A percentile compares a stretch with the other conserved stretches of the same genome.
Evolutionary conservation across 768 basidiomycete genomes (phyloP).

Genomic region (button mushroom (Agaricus bisporus)): DNA sequence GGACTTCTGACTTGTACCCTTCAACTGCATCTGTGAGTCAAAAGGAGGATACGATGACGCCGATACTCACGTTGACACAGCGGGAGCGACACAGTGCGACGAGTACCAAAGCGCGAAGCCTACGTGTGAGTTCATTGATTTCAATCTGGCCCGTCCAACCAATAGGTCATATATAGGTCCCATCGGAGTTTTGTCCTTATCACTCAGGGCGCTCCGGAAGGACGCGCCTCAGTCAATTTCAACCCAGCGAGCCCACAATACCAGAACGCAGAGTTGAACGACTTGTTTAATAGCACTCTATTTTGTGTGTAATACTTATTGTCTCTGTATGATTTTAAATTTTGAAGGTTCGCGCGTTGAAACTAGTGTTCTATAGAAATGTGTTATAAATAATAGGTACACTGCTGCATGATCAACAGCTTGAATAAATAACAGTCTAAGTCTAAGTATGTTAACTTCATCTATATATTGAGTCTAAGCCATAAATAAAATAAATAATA

Average conservation of each 20-base stretch:
- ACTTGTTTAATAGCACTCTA: not conserved
- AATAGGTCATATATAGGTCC: too few relatives aligned
- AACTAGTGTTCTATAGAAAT: not conserved
- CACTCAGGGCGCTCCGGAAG: not conserved
- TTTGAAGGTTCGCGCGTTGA: too few relatives aligned
- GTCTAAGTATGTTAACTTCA: not conserved
- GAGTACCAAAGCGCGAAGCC: not conserved
- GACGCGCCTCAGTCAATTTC: not conserved
- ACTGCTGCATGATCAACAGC: not conserved
- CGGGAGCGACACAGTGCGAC: not conserved
- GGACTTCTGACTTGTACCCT: not conserved
- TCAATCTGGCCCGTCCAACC: too few relatives aligned
- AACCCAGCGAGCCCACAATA: slow-evolving; percentile 7
- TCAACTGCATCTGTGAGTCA: not conserved
- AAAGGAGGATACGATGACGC: too few relatives aligned
- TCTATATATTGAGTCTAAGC: not conserved
- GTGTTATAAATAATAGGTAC: not conserved
- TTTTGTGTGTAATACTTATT: not conserved
- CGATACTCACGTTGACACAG: not conserved
- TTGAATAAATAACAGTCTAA: not conserved
- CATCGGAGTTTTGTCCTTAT: not conserved
- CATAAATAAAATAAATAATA: not conserved
- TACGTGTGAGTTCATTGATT: not conserved
- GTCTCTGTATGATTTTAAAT: not conserved
- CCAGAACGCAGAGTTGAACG: not conserved